Evolutionary conservation across 352 stramenopile genomes (phyloP), one percentile per base, ranked within the genome.

Genomic region (Globisporangium camurandrum): DNA sequence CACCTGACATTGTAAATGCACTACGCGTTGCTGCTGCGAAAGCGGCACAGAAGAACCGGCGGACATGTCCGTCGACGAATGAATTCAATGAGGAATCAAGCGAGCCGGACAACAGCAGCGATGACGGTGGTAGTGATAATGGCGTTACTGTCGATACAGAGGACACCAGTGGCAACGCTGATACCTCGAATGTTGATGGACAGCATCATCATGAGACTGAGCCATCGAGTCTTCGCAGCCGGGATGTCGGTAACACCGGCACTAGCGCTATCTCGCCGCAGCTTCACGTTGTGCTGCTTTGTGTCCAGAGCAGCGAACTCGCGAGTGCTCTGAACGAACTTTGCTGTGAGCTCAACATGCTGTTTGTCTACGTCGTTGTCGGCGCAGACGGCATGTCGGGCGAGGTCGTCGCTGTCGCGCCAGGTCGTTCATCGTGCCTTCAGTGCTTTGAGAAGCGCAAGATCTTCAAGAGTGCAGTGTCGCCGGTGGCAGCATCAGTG

Each of bases 371-470:
- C 17, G 52, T 60, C 4, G 54, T 49, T 14, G 56, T 63, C 20
- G 63, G 66, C 4, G 22, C 11, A 17, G 54, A 79, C 46, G 68
- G 68, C 17, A 65, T 77, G 37, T 69, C 66, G 6, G 68, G 71
- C 3, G 56, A 73, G 20, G 51, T 71, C 17, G 12, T 79, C 16
- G 59, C 69, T 0, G 66, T 73, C 1, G 27, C 64, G 6, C 68
- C 66, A 1, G 66, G 71, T 0, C 44, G 48, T n/a, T n/a, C n/a
- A n/a, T n/a, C n/a, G n/a, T n/a, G n/a, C n/a, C n/a, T n/a, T n/a
- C n/a, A n/a, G n/a, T 75, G 68, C 54, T 51, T 78, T 11, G 59
- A 78, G 41, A 71, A 70, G 39, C 64, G 68, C 28, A 78, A 72
- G 39, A 40, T 72, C 12, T 54, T 71, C 46, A 74, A 71, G 31